Percentiles rank a stretch among this genome's conserved stretches.
phyloP scores from a whole-genome alignment of 768 basidiomycete genomes.

The Leccinellum albellum region DNA sequence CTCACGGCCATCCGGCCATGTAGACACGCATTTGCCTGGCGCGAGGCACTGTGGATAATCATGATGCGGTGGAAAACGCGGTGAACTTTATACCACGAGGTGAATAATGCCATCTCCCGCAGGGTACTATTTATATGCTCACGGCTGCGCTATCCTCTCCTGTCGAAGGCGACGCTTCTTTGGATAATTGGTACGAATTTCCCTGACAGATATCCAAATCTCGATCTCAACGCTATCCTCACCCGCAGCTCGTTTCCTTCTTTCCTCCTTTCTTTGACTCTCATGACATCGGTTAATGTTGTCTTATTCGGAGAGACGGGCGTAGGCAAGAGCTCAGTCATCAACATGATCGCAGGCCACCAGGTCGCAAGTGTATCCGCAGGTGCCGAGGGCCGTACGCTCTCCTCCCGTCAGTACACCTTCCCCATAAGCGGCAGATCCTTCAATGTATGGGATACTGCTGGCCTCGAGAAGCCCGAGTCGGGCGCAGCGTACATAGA shows the following conservation, averaged over 20 bases:
- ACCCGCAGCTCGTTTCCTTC: not conserved
- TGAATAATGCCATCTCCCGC: not conserved
- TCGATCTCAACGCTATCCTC: not conserved
- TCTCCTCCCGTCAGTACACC: constrained; percentile 25
- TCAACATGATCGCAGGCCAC: constrained; percentile 28
- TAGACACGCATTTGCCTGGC: not conserved
- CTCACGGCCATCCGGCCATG: not conserved
- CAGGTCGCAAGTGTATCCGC: constrained; percentile 18
- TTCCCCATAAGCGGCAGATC: constrained; percentile 13
- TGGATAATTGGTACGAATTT: not conserved
- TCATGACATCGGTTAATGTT: constrained; percentile 30
- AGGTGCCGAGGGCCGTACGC: constrained; percentile 32
- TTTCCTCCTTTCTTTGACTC: not conserved
- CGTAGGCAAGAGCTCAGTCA: constrained; percentile 29
- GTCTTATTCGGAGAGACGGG: constrained; percentile 44
- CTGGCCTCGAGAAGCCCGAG: constrained; percentile 28
- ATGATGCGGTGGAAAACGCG: not conserved
- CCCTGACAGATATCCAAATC: not conserved
- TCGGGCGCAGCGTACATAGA: constrained; percentile 21
- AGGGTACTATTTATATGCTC: constrained; percentile 4
- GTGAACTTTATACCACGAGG: not conserved
- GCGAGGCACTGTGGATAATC: not conserved
- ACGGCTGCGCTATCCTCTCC: not conserved
- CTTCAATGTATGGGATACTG: constrained; percentile 31
- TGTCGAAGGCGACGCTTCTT: not conserved